Base-by-base conservation (phyloP, 305 asterid genomes). In the Andrographis paniculata region DNA sequence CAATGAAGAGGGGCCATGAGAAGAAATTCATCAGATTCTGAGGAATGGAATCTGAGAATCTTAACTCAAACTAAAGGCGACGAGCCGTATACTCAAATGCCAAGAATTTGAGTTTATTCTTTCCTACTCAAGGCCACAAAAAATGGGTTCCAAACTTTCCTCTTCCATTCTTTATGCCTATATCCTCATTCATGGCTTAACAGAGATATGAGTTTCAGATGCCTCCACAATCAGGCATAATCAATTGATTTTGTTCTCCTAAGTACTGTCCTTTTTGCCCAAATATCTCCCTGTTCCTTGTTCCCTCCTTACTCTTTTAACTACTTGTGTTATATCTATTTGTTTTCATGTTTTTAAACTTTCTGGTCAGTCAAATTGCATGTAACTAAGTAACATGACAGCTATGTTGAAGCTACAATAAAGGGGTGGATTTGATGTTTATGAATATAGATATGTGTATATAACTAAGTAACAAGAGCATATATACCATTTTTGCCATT, bases 11-110 rank as follows among this genome's bases (percentile, higher is more conserved):
- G n/a, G 38, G n/a, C 11, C 14, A 33, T 24, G 31, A 10, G 47
- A 41, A 53, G 39, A 39, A 69, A 68, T 64, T 37, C 17, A 70
- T 47, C 54, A 42, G 72, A 77, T 83, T 75, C 75, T 51, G 42
- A 20, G 55, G 82, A 73, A 72, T 75, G 65, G 84, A 70, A 78
- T 68, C 30, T 77, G 31, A 61, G 83, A 80, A 80, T 77, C 79
- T 64, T 73, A 75, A 77, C 79, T 72, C 74, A 63, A 57, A 65
- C 48, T 50, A 68, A 73, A 71, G 71, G 60, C 40, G 67, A 55
- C 58, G 65, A 62, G 73, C 47, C 66, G 65, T 67, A 71, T 74
- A 70, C 68, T 59, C 74, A 33, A 54, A 67, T 60, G 76, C 67
- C 62, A 69, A 64, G 84, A 78, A 76, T 66, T 64, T 54, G 1